Base-by-base conservation (phyloP, 495 filamentous ascomycete species). In the Aspergillus cavernicola region DNA sequence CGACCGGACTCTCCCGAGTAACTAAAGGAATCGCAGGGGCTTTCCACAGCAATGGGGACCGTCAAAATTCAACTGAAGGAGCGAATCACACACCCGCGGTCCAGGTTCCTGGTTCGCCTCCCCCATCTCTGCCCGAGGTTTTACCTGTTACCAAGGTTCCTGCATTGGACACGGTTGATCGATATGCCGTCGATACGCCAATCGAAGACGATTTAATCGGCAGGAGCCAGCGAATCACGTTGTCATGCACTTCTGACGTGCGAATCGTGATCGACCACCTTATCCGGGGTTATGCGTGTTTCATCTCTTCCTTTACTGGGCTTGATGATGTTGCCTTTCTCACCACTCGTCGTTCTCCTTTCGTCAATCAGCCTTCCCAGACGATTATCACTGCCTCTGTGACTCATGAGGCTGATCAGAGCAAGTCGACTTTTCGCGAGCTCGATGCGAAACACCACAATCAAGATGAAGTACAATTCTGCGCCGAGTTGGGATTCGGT, bases 111-210 rank as follows among this genome's bases (percentile, higher is more conserved):
- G 32, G 16, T 40, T 23, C 19, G 15, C 29, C 4, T 31, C 39
- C 33, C 12, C 20, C 23, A 18, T 26, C 40, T 8, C 6, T 18
- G 16, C 3, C 19, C 18, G 52, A 57, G 16, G 37, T 43, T 13
- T 23, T 65, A 3, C 59, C 59, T 0, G 47, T 58, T 8, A 65
- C 62, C 24, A 65, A 60, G 29, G 43, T 65, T 31, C 62, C 62
- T 35, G 59, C 62, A 4, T 48, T 65, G 35, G 62, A 65, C 38
- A 65, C 59, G 0, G 31, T 60, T 42, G 62, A 65, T 44, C 55
- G 36, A 26, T 60, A 65, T 56, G 59, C 43, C 13, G 49, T 60
- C 4, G 55, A 56, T 4, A 33, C 16, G 6, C 28, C 23, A 33
- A 22, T 45, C 7, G 37, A 16, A 3, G 49, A 24, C 2, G 40